Evolutionary conservation across 371 early-diverging fungal species (phyloP), one percentile per base, ranked within the genome.

Genomic region (Apophysomyces variabilis): DNA sequence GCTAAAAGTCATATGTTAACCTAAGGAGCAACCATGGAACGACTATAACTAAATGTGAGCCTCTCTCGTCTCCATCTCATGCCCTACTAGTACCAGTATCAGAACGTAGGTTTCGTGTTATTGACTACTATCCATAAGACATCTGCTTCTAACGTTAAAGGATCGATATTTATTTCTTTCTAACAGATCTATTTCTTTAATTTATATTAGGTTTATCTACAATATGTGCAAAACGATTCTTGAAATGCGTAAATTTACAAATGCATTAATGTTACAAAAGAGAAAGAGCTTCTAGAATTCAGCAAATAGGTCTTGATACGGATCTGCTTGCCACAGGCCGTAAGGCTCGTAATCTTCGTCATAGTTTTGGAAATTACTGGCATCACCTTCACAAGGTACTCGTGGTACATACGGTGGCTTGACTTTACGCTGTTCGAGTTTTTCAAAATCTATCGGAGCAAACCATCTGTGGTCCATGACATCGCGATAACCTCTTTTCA

Each of bases 361-460:
- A 74, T 97, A 97, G 47, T 80, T 75, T 70, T 97, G 96, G 86
- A 96, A 97, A 83, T 97, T 94, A 73, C 93, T 90, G 4, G 97
- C 87, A 73, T 98, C 98, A 37, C 96, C 96, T 32, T 89, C 92
- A 37, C 89, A 84, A 39, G 76, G 77, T 46, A 93, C 82, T 32
- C 87, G 82, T 5, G 97, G 98, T 16, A 93, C 77, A 76, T 93
- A 92, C 7, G 99, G 99, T 32, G 98, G 90, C 56, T 86, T 83
- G 63, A 96, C 83, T 71, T 92, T 83, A 43, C 88, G 77, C 9
- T 84, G 78, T 37, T 82, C 74, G 38, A 97, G 75, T 62, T 84
- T 85, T 57, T 87, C 83, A 95, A 96, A 99, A 69, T 97, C 92
- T n/a, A 97, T 87, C 11, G 89, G 92, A 7, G 85, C 87, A 68